Conservation (phyloP, 1,284 basidiomycete species). For the Fistulina hepatica region DNA sequence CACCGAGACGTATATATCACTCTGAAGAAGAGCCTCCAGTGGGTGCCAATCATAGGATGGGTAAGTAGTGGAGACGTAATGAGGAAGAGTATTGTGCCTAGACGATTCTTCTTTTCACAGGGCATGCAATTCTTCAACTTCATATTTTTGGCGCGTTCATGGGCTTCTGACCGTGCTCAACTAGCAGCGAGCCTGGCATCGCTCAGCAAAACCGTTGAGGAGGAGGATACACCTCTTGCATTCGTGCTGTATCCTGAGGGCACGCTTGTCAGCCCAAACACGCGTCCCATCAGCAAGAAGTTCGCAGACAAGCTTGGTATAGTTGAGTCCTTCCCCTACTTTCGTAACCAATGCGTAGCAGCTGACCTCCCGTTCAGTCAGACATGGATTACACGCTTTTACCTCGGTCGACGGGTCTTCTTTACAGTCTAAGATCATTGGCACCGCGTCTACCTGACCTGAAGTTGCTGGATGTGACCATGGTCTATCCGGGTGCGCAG, state of each 20-base stretch:
- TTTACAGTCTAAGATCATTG: constrained; percentile 76
- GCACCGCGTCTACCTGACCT: constrained; percentile 68
- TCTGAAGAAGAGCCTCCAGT: constrained; percentile 81
- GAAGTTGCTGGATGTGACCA: constrained; percentile 79
- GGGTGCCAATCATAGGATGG: constrained; percentile 83
- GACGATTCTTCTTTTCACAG: constrained; percentile 25
- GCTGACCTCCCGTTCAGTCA: constrained; percentile 39
- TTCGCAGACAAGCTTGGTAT: constrained; percentile 78
- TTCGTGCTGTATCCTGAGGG: constrained; percentile 91
- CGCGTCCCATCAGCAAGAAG: constrained; percentile 71
- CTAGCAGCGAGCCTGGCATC: constrained; percentile 49
- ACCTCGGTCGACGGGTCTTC: constrained; percentile 84
- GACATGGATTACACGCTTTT: constrained; percentile 76
- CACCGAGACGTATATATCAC: constrained; percentile 78
- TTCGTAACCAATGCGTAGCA: neutral
- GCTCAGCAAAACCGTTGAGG: constrained; percentile 48
- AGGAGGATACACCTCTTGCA: constrained; percentile 60
- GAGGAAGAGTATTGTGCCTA: no score
- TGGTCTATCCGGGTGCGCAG: constrained; percentile 81
- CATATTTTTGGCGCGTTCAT: constrained; percentile 71
- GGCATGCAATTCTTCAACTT: constrained; percentile 90
- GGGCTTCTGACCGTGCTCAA: constrained; percentile 69
- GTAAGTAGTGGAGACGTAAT: constrained; percentile 34
- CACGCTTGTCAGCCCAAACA: constrained; percentile 77
- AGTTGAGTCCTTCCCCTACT: constrained; percentile 34